Evolutionary conservation across 768 basidiomycete species (phyloP), one percentile per base, ranked within the genome.

Genomic region (Dendrothele bispora): DNA sequence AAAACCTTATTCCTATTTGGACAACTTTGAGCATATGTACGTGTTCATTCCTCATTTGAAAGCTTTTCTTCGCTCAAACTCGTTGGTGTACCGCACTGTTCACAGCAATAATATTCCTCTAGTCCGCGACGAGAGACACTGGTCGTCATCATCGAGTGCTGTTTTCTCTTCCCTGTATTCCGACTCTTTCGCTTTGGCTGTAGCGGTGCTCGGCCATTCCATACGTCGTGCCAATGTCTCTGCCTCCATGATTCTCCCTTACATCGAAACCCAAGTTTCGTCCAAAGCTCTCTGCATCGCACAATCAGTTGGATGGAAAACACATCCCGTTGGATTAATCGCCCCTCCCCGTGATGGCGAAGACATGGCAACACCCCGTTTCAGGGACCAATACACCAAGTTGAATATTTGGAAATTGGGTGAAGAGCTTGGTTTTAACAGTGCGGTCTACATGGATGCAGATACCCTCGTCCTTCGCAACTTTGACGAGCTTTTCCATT

Each of bases 341-440:
- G 57, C 60, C 1, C 69, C 69, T 4, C 67, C 69, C 1, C 60
- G 59, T 48, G 32, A 47, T 29, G 63, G 69, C 26, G 24, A 55
- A 6, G 61, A 52, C 34, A 59, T 67, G 35, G 53, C 55, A 50
- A n/a, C n/a, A n/a, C 48, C 32, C 1, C 61, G 62, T 38, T 69
- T 65, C 56, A 41, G 42, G 32, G 68, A 69, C 56, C 68, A 67
- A 46, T 68, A 64, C 54, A 66, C 68, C 5, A 69, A 69, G 54
- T 59, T 69, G 29, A 55, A 61, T 36, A 57, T 69, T 17, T 69
- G 68, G 68, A 50, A 37, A 39, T 53, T 69, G 36, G n/a, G n/a
- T n/a, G 68, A 68, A 53, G 27, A 49, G 24, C 46, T 51, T 27
- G 67, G 65, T 20, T 50, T 61, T 43, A 48, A 62, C 40, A 49